Percentiles rank a stretch among this genome's conserved stretches.
Evolutionary conservation across 805 yeast species (phyloP).

Genomic region (Ogataea glucozyma): DNA sequence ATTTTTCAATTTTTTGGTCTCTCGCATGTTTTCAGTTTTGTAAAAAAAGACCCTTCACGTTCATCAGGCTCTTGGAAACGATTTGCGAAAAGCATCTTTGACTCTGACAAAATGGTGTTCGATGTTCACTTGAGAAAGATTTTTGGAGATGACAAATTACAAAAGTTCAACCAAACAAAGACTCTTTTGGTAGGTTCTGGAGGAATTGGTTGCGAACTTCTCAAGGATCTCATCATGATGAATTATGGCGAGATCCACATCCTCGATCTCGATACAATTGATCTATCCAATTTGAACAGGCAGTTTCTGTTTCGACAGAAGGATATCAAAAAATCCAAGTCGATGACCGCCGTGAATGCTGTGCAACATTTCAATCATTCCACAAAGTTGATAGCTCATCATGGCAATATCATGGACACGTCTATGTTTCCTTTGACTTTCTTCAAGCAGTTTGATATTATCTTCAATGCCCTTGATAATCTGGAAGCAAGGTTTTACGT

Average conservation of each 20-base stretch:
- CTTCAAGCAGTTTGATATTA: constrained; percentile 73
- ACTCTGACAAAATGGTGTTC: constrained; percentile 5
- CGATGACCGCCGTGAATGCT: constrained; percentile 80
- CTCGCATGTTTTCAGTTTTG: too few species aligned
- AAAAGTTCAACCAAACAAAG: constrained; percentile 42
- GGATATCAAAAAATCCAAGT: constrained; percentile 87
- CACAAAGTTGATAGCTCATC: constrained; percentile 71
- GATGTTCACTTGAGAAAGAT: constrained; percentile 42
- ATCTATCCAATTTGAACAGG: constrained; percentile 86
- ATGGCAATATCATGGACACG: constrained; percentile 85
- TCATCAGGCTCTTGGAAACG: too few species aligned
- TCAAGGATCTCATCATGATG: constrained; percentile 75
- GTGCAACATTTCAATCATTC: constrained; percentile 71
- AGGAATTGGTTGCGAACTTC: constrained; percentile 91
- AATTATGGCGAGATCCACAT: constrained; percentile 87
- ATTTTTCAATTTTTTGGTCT: background rate
- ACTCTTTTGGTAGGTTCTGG: constrained; percentile 93
- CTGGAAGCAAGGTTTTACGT: constrained; percentile 90
- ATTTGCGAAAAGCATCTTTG: too few species aligned
- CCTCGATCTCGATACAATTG: constrained; percentile 95
- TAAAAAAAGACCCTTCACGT: too few species aligned
- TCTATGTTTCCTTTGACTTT: constrained; percentile 69
- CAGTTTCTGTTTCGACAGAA: constrained; percentile 88
- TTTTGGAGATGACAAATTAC: constrained; percentile 41
- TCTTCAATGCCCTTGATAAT: constrained; percentile 93